phyloP scores from a whole-genome alignment of 2,329 filamentous ascomycete species.

The Alternaria incomplexa region DNA sequence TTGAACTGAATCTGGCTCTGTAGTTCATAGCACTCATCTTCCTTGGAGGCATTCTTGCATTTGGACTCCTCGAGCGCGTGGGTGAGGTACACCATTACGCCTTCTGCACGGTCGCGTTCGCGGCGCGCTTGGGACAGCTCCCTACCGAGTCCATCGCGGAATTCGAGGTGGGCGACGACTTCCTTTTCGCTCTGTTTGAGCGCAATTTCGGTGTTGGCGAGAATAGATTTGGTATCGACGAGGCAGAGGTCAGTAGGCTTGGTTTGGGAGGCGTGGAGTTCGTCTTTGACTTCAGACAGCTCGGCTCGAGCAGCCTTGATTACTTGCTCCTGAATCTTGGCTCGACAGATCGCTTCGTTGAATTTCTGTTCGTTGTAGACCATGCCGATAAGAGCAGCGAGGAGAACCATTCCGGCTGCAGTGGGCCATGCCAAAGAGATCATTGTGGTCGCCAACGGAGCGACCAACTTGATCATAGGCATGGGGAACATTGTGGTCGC shows the following conservation, averaged over 20 bases:
- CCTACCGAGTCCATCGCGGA: background rate
- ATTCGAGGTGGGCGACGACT: background rate
- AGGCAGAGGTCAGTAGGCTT: background rate
- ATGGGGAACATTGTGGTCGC: background rate
- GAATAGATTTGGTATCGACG: background rate
- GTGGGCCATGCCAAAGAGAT: background rate
- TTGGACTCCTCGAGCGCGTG: background rate
- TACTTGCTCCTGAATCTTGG: background rate
- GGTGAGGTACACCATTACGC: background rate
- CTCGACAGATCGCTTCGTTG: background rate
- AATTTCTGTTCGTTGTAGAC: background rate
- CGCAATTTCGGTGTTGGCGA: background rate
- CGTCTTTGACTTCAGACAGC: background rate
- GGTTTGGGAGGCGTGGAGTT: background rate
- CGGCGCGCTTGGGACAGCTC: background rate
- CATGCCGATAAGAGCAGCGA: background rate
- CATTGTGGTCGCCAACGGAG: background rate
- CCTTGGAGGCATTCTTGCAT: background rate
- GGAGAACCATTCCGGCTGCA: background rate
- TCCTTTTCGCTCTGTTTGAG: background rate
- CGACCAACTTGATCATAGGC: too few species aligned
- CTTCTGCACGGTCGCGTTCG: background rate
- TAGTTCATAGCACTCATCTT: background rate
- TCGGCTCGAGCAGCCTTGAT: background rate
- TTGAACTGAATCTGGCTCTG: conserved; percentile 5